Evolutionary conservation across 192 early-diverging fungal species (phyloP).

Genomic region (Coemansia sp.): DNA sequence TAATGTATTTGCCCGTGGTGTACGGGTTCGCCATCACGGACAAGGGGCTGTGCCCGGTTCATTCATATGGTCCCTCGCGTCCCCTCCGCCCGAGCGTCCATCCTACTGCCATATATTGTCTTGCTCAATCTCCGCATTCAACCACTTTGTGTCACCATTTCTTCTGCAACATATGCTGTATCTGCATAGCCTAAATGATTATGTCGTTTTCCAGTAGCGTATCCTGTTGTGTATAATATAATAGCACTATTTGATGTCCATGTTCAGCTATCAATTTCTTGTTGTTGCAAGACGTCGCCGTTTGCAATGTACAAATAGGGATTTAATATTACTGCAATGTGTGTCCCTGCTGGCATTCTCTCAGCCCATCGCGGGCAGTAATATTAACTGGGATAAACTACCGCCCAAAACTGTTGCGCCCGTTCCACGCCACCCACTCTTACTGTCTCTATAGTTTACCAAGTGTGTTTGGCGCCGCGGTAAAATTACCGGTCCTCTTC

Average conservation of each 20-base stretch:
- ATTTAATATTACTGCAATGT: not conserved
- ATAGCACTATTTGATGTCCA: not conserved
- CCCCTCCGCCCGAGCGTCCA: not conserved
- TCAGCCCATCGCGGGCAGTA: no score
- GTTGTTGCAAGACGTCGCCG: not conserved
- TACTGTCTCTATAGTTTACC: no score
- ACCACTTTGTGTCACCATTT: not conserved
- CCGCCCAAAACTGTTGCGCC: no score
- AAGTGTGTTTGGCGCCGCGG: no score
- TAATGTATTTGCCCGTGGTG: not conserved
- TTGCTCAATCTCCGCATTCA: not conserved
- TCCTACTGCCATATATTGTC: slow-evolving; percentile 1
- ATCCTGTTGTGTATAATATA: not conserved
- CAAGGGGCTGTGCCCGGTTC: not conserved
- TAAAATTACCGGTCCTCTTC: no score
- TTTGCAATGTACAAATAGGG: not conserved
- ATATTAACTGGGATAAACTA: no score
- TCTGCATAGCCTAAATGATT: not conserved
- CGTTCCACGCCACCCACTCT: no score
- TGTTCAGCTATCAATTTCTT: not conserved
- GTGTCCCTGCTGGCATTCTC: no score
- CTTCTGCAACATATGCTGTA: not conserved
- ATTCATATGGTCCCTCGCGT: not conserved
- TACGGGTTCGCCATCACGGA: not conserved
- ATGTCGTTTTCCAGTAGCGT: not conserved